A percentile compares a stretch with the other conserved stretches of the same genome.
These are phyloP conservation scores for Paulownia fortunei DNA, from an alignment of 257 asterid species.

Conservation along the genomic window DNA sequence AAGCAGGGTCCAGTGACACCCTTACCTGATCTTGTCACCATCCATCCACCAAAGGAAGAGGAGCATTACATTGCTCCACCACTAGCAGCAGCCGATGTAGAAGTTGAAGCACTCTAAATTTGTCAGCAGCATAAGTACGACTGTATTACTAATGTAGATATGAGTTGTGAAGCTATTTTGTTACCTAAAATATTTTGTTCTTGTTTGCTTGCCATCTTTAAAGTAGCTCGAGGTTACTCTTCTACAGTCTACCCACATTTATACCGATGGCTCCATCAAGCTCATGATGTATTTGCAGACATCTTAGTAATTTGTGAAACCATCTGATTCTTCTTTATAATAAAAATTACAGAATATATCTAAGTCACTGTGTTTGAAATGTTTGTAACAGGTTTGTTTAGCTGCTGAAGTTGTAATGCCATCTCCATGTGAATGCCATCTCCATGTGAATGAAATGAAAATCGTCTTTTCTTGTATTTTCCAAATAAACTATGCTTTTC, in stretches of 20 bases:
- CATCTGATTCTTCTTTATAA: background rate
- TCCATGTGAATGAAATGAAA: too few relatives aligned
- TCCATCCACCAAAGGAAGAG: constrained; percentile 65
- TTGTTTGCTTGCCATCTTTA: background rate
- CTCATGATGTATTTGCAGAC: background rate
- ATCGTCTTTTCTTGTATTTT: too few relatives aligned
- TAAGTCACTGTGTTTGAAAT: background rate
- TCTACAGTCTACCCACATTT: background rate
- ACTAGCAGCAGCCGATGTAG: constrained; percentile 39
- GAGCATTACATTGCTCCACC: constrained; percentile 37
- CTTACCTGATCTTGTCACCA: constrained; percentile 62
- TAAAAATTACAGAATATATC: background rate
- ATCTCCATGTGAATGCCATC: too few relatives aligned
- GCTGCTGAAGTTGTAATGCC: too few relatives aligned
- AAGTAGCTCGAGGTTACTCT: background rate
- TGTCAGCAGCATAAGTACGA: background rate
- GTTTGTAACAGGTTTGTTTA: background rate
- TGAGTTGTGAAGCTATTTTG: background rate
- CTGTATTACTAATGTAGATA: background rate
- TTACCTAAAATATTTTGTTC: background rate
- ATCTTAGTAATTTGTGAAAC: background rate
- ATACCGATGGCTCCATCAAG: background rate
- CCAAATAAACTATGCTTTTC: too few relatives aligned
- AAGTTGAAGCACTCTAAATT: constrained; percentile 21
- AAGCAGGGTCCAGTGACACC: constrained; percentile 62